Evolutionary conservation across 2,329 filamentous ascomycete genomes (phyloP).

Genomic region (Zalaria obscura): DNA sequence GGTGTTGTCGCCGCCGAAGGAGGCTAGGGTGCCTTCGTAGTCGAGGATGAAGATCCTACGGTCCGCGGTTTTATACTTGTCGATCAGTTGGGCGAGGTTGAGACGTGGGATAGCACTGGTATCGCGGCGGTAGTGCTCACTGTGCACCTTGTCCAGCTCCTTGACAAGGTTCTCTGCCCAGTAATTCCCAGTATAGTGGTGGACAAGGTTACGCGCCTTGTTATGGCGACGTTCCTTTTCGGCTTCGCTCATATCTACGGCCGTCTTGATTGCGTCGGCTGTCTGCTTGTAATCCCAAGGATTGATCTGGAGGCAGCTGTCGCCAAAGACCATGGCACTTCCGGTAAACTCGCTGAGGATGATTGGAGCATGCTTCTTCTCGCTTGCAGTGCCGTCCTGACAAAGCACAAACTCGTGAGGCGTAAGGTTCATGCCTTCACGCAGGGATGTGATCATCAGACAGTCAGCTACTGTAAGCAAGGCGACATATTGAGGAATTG

Average conservation of each 20-base stretch:
- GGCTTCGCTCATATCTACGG: conserved; percentile 62
- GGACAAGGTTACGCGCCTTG: conserved; percentile 57
- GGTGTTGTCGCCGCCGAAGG: conserved; percentile 73
- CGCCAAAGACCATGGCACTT: conserved; percentile 70
- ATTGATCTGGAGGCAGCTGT: conserved; percentile 73
- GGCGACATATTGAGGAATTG: conserved; percentile 85
- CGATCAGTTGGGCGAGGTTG: conserved; percentile 49
- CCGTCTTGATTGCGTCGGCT: conserved; percentile 69
- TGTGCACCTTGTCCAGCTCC: conserved; percentile 60
- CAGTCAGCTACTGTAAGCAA: conserved; percentile 80
- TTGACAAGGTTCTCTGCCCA: conserved; percentile 71
- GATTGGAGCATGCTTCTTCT: conserved; percentile 76
- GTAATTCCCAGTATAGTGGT: conserved; percentile 67
- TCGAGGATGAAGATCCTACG: conserved; percentile 78
- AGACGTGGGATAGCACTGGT: conserved; percentile 78
- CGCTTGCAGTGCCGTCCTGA: conserved; percentile 65
- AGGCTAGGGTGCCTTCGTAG: conserved; percentile 84
- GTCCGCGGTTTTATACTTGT: conserved; percentile 51
- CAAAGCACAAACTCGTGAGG: conserved; percentile 90
- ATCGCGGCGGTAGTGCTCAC: conserved; percentile 73
- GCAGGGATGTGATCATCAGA: conserved; percentile 86
- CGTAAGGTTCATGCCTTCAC: conserved; percentile 94
- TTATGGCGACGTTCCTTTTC: conserved; percentile 66
- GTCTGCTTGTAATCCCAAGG: conserved; percentile 90
- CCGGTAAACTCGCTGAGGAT: conserved; percentile 94